Conservation (phyloP, 352 stramenopile species). For the Pythium coloratum region DNA sequence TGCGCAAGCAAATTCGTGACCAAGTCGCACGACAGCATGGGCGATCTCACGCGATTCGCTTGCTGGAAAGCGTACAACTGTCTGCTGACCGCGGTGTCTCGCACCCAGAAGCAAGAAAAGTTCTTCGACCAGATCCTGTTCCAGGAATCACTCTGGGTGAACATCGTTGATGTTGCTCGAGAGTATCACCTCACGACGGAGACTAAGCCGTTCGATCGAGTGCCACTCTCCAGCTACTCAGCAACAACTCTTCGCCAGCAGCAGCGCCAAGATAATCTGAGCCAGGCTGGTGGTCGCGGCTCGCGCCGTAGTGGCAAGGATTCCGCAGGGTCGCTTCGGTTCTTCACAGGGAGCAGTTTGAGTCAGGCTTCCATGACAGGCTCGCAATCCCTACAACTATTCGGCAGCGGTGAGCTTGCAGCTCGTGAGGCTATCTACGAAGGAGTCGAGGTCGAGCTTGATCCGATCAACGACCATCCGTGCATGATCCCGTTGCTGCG, state of each 20-base stretch:
- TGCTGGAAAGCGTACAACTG: constrained; percentile 76
- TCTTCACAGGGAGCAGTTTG: constrained; percentile 77
- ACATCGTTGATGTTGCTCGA: constrained; percentile 52
- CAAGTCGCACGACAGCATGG: constrained; percentile 39
- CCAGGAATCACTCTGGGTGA: constrained; percentile 65
- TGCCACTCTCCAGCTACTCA: constrained; percentile 58
- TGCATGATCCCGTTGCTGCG: constrained; percentile 76
- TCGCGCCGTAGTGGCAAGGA: constrained; percentile 23
- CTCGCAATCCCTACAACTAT: constrained; percentile 15
- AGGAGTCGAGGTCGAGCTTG: constrained; percentile 69
- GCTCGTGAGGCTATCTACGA: constrained; percentile 31
- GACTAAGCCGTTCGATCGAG: constrained; percentile 48
- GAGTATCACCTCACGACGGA: constrained; percentile 50
- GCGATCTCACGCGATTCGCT: constrained; percentile 42
- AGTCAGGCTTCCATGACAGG: constrained; percentile 40
- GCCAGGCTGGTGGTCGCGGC: constrained; percentile 5
- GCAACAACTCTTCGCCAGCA: constrained; percentile 37
- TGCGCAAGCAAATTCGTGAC: constrained; percentile 76
- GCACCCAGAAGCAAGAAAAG: constrained; percentile 86
- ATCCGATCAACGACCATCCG: constrained; percentile 68
- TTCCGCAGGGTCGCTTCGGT: constrained; percentile 43
- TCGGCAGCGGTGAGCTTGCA: constrained; percentile 23
- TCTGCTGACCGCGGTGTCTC: constrained; percentile 70
- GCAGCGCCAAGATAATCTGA: constrained; percentile 21
- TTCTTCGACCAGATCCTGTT: constrained; percentile 88